Conservation (phyloP, 768 basidiomycete genomes). For the Boletus coccyginus region DNA sequence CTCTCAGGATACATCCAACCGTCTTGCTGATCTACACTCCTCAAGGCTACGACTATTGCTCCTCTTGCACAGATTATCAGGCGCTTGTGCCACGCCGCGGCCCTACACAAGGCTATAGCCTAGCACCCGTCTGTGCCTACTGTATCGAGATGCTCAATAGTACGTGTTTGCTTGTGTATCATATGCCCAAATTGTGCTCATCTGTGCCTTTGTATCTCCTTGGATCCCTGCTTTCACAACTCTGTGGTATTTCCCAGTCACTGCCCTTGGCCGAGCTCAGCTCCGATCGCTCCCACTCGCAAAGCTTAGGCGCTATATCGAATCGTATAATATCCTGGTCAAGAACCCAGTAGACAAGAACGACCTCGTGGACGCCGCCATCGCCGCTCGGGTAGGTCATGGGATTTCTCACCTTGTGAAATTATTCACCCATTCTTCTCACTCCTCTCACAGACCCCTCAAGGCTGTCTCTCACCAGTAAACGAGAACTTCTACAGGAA, state of each 20-base stretch:
- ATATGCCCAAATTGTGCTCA: background rate
- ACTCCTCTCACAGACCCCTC: slow-evolving; percentile 39
- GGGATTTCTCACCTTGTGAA: background rate
- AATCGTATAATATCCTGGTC: slow-evolving; percentile 64
- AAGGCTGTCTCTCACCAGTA: slow-evolving; percentile 57
- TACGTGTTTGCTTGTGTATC: slow-evolving; percentile 32
- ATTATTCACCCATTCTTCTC: background rate
- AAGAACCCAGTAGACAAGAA: slow-evolving; percentile 72
- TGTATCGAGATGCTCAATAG: slow-evolving; percentile 71
- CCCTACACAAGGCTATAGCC: slow-evolving; percentile 59
- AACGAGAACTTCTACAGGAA: slow-evolving; percentile 54
- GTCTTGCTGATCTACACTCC: background rate
- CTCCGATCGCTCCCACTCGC: slow-evolving; percentile 55
- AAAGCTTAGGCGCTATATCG: slow-evolving; percentile 67
- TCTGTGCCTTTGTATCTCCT: background rate
- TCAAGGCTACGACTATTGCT: slow-evolving; percentile 69
- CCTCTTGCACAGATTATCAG: slow-evolving; percentile 71
- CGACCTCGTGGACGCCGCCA: slow-evolving; percentile 66
- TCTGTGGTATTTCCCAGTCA: slow-evolving; percentile 45
- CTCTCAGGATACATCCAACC: background rate
- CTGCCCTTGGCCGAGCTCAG: slow-evolving; percentile 58
- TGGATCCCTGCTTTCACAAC: background rate
- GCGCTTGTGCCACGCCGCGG: slow-evolving; percentile 67
- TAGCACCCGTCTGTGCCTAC: slow-evolving; percentile 63
- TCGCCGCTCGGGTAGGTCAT: slow-evolving; percentile 47